Percentiles rank a stretch among this genome's conserved stretches.
These are phyloP conservation scores for Leptomonas seymouri DNA, from an alignment of 208 protist genomes.

Conservation along the genomic window DNA sequence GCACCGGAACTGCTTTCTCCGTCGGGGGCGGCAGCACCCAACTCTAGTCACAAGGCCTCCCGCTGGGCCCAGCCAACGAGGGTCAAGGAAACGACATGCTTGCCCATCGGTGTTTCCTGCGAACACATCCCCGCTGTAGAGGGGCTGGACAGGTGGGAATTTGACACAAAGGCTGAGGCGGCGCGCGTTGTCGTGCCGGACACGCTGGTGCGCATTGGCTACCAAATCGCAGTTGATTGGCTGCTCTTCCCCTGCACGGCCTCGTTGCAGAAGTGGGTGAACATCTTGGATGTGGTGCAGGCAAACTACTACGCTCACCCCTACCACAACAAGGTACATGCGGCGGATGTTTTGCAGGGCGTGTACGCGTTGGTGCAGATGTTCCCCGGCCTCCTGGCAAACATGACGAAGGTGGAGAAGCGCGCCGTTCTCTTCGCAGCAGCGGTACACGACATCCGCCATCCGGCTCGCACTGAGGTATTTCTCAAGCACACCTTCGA, in stretches of 20 bases:
- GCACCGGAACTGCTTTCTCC: not conserved
- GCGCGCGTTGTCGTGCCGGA: constrained; percentile 17
- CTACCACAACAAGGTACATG: constrained; percentile 82
- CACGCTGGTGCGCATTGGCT: constrained; percentile 51
- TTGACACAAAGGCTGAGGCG: constrained; percentile 28
- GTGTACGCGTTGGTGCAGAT: constrained; percentile 48
- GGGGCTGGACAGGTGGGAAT: constrained; percentile 27
- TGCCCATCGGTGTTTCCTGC: not conserved
- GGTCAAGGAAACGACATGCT: constrained; percentile 9
- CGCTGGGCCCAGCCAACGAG: constrained; percentile 22
- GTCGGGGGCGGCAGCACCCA: not conserved
- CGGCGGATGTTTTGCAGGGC: constrained; percentile 77
- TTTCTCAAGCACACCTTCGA: constrained; percentile 68
- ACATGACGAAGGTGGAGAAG: constrained; percentile 66
- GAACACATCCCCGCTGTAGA: constrained; percentile 16
- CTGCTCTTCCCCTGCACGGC: constrained; percentile 43
- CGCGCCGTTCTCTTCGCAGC: constrained; percentile 67
- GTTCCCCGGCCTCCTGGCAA: constrained; percentile 37
- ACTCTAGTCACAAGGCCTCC: not conserved
- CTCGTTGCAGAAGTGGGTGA: constrained; percentile 40
- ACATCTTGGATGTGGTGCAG: constrained; percentile 49
- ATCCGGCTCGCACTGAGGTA: constrained; percentile 61
- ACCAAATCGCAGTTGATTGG: constrained; percentile 52
- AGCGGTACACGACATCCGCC: constrained; percentile 72
- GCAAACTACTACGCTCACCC: constrained; percentile 76